Evolutionary conservation across 305 asterid genomes (phyloP).

Genomic region (Fraxinus paxiana): DNA sequence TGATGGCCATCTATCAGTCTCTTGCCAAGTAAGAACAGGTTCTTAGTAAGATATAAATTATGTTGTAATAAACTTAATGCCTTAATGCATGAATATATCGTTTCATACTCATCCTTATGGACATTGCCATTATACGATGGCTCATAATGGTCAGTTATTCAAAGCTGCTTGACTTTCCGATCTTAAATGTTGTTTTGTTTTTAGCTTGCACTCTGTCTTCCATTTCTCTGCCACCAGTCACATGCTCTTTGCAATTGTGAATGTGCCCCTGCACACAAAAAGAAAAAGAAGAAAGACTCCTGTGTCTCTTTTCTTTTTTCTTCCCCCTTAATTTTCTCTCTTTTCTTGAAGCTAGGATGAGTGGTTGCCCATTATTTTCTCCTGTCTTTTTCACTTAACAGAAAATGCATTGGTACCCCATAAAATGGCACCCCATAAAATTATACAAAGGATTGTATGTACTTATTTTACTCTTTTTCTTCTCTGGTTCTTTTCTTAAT

Average conservation of each 20-base stretch:
- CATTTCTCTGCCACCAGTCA: background rate
- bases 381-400: background rate
- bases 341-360: background rate
- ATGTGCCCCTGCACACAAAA: background rate
- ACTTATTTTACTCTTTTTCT: background rate
- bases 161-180: background rate
- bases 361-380: background rate
- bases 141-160: background rate
- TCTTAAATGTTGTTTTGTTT: background rate
- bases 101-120: background rate
- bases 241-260: background rate
- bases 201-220: background rate
- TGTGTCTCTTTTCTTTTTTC: background rate
- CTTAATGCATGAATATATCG: background rate
- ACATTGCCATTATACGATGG: background rate
- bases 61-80: background rate
- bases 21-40: background rate
- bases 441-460: background rate
- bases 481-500: background rate
- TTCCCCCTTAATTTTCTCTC: background rate
- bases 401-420: background rate
- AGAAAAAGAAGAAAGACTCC: background rate
- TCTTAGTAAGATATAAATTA: background rate
- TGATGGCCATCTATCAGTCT: conserved; percentile 33
- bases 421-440: background rate